These are phyloP conservation scores for Lasiosphaeria miniovina DNA, from an alignment of 495 filamentous ascomycete species.

Conservation along the genomic window DNA sequence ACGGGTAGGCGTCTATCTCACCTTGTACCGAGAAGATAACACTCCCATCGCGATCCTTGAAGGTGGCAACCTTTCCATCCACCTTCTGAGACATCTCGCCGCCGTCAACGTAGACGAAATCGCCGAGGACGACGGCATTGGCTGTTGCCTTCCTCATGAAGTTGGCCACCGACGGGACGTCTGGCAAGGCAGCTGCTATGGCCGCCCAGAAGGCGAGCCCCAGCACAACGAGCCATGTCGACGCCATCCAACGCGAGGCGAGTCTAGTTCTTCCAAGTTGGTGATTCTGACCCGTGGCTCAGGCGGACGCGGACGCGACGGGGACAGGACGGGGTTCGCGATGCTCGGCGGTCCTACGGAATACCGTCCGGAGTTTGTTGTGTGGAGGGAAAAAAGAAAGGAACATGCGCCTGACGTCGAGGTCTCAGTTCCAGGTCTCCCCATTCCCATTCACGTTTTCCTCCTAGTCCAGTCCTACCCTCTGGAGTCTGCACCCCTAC, in stretches of 20 bases:
- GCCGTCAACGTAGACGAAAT: slow-evolving; percentile 15
- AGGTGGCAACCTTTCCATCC: slow-evolving; percentile 1
- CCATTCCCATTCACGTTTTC: too few relatives aligned
- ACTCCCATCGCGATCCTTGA: not conserved
- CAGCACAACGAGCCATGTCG: not conserved
- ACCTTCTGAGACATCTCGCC: slow-evolving; percentile 14
- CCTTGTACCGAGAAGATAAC: not conserved
- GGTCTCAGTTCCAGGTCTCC: too few relatives aligned
- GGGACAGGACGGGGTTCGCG: too few relatives aligned
- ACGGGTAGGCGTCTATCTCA: not conserved
- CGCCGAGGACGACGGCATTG: not conserved
- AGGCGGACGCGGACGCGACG: too few relatives aligned
- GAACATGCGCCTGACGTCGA: too few relatives aligned
- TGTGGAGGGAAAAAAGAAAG: too few relatives aligned
- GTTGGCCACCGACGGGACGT: not conserved
- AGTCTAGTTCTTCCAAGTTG: too few relatives aligned
- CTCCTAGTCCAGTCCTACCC: too few relatives aligned
- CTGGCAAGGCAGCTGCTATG: not conserved
- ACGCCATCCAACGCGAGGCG: not conserved
- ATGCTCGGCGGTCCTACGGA: too few relatives aligned
- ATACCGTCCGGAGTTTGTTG: too few relatives aligned
- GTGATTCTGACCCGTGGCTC: too few relatives aligned
- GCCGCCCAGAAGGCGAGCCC: not conserved
- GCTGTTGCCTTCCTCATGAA: not conserved
- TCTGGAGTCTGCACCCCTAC: too few relatives aligned